Conservation (phyloP, 768 basidiomycete species). For the Boletus fagicola region DNA sequence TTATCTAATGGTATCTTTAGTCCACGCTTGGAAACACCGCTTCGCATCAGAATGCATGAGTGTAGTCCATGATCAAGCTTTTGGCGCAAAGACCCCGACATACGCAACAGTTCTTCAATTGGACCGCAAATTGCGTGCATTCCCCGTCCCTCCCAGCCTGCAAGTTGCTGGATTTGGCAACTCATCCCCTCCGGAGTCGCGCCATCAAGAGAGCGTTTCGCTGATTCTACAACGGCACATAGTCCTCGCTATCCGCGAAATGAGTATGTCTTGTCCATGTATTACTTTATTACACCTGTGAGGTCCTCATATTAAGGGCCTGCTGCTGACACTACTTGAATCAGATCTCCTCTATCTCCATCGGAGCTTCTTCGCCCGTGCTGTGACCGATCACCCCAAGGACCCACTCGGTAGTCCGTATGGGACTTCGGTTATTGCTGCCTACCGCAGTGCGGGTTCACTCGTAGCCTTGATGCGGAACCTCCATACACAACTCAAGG, state of each 20-base stretch:
- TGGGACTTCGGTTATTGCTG: constrained; percentile 70
- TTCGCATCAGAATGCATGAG: constrained; percentile 70
- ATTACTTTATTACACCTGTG: not conserved
- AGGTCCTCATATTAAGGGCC: not conserved
- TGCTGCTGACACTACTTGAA: constrained; percentile 16
- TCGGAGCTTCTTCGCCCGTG: constrained; percentile 71
- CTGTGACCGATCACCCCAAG: constrained; percentile 69
- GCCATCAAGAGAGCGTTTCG: constrained; percentile 32
- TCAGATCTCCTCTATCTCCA: constrained; percentile 69
- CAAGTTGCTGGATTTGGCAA: constrained; percentile 67
- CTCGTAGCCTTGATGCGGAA: constrained; percentile 70
- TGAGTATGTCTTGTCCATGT: constrained; percentile 46
- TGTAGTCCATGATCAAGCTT: constrained; percentile 67
- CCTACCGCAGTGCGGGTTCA: constrained; percentile 70
- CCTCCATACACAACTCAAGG: constrained; percentile 61
- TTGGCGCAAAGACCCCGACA: constrained; percentile 65
- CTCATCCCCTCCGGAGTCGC: constrained; percentile 44
- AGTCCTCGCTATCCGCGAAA: constrained; percentile 65
- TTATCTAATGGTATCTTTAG: constrained; percentile 32
- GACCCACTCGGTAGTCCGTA: constrained; percentile 72
- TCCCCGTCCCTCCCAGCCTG: constrained; percentile 63
- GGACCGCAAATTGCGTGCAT: constrained; percentile 64
- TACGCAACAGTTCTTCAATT: constrained; percentile 67
- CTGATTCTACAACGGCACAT: constrained; percentile 65
- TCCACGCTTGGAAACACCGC: constrained; percentile 68